These are phyloP conservation scores for Brassica balearica DNA, from an alignment of 441 rosid genomes.

Conservation along the genomic window DNA sequence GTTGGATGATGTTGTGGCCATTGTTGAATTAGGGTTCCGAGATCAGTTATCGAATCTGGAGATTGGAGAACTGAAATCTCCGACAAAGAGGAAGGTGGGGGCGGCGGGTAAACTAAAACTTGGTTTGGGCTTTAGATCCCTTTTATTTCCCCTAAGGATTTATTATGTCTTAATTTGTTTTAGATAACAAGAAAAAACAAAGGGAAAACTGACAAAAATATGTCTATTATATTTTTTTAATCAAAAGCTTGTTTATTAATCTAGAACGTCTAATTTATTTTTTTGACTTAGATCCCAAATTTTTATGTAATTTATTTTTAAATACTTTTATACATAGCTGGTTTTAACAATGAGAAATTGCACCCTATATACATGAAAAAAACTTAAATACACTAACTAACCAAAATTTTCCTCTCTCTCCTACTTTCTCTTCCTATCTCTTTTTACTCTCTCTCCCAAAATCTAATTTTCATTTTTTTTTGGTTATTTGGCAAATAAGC, in stretches of 20 bases:
- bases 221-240: background rate
- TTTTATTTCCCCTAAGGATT: conserved; percentile 8
- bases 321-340: background rate
- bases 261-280: background rate
- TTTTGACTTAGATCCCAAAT: background rate
- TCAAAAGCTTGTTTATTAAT: background rate
- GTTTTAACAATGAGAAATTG: too few species aligned
- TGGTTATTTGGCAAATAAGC: too few species aligned
- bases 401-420: too few species aligned
- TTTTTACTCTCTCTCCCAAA: too few species aligned
- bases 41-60: conserved; percentile 13
- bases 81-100: conserved; percentile 35
- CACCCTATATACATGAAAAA: too few species aligned
- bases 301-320: background rate
- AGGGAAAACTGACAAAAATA: background rate
- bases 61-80: conserved; percentile 26
- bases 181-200: background rate
- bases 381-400: too few species aligned
- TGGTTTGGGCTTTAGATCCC: conserved; percentile 6
- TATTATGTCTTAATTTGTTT: conserved; percentile 1
- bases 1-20: conserved; percentile 73
- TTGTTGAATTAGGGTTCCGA: conserved; percentile 45
- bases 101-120: conserved; percentile 37
- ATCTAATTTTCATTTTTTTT: too few species aligned
- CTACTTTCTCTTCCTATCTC: too few species aligned